Conservation (phyloP, 2,329 filamentous ascomycete genomes). For the Colletotrichum sp. region DNA sequence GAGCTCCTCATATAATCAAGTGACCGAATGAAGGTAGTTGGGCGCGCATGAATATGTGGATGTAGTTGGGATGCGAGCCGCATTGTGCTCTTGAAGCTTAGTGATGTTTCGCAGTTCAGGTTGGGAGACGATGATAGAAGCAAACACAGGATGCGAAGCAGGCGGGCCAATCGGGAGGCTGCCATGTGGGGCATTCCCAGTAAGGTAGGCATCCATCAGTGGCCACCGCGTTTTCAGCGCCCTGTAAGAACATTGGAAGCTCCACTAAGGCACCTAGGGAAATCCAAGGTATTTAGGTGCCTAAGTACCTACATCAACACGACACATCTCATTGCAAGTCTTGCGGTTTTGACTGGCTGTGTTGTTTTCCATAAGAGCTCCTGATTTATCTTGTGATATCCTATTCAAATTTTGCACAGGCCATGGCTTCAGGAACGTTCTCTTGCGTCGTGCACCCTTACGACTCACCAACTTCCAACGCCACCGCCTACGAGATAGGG, state of each 20-base stretch:
- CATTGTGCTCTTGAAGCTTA: neutral
- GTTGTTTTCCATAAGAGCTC: neutral
- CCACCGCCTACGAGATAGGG: slow-evolving; percentile 54
- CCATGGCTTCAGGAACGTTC: neutral
- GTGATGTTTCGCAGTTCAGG: neutral
- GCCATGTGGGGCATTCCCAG: neutral
- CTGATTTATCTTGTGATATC: neutral
- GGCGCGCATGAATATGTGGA: neutral
- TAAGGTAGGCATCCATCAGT: neutral
- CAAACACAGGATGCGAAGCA: neutral
- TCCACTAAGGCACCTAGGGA: neutral
- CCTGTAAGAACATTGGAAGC: neutral
- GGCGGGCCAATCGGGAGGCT: neutral
- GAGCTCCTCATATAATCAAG: neutral
- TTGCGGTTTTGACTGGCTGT: neutral
- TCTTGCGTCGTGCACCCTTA: slow-evolving; percentile 52
- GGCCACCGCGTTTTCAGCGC: neutral
- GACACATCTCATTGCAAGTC: neutral
- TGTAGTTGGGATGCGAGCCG: neutral
- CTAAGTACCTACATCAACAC: neutral
- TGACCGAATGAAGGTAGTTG: neutral
- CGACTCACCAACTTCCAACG: slow-evolving; percentile 40
- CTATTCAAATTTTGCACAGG: neutral
- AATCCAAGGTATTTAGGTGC: no score
- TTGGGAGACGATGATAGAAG: neutral